phyloP scores from a whole-genome alignment of 441 rosid species.

The Populus hybrid region DNA sequence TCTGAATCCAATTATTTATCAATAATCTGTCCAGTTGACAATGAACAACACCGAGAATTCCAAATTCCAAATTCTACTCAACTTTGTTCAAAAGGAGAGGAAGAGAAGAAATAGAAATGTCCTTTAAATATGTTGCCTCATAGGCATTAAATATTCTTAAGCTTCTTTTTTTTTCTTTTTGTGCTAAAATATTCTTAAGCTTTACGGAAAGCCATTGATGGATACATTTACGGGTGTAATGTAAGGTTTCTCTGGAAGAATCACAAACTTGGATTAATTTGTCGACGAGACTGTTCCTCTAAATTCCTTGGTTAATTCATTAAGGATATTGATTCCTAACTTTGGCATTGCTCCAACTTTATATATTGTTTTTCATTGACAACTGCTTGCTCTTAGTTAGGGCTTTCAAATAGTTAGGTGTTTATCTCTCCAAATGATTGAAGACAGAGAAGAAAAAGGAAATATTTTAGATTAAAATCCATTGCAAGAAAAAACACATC shows the following conservation, averaged over 20 bases:
- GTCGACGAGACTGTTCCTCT: conserved; percentile 25
- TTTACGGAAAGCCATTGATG: conserved; percentile 50
- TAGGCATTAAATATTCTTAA: not conserved
- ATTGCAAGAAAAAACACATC: not conserved
- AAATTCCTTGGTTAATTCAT: conserved; percentile 29
- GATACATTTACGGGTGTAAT: conserved; percentile 44
- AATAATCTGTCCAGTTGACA: conserved; percentile 5
- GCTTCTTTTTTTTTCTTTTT: not conserved
- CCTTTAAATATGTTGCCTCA: conserved; percentile 28
- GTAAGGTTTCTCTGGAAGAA: conserved; percentile 29
- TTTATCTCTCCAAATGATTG: not conserved
- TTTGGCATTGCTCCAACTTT: conserved; percentile 5
- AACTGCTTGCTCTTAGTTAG: conserved; percentile 27
- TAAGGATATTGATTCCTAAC: conserved; percentile 27
- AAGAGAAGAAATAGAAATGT: conserved; percentile 13
- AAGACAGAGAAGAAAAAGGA: not conserved
- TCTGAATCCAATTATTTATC: conserved; percentile 30
- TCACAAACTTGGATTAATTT: conserved; percentile 16
- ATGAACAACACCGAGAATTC: conserved; percentile 11
- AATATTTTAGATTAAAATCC: not conserved
- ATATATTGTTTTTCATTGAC: conserved; percentile 1
- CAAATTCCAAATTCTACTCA: conserved; percentile 27
- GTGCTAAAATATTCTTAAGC: conserved; percentile 45
- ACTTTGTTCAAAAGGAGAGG: conserved; percentile 12
- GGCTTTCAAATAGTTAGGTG: not conserved